Evolutionary conservation across 176 grass and related monocot species (phyloP), one percentile per base, ranked within the genome.

Genomic region (Hyparrhenia diplandra): DNA sequence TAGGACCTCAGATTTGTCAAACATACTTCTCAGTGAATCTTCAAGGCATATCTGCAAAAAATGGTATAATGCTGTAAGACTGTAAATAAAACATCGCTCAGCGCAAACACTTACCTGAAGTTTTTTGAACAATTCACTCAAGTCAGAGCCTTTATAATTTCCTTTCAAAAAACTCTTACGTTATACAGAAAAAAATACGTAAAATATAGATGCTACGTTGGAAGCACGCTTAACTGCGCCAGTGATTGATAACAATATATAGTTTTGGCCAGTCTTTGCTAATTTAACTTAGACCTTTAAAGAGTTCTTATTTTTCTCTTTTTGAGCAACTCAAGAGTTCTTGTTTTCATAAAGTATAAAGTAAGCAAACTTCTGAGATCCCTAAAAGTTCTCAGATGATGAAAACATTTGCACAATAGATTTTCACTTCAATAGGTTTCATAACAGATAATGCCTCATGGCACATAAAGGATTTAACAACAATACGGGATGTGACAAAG

Each of bases 1-100:
- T 76, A 81, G 71, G 71, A 42, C 69, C 42, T 30, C 76, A 69
- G 39, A 10, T 79, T 84, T 69, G 40, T 69, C 61, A 84, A 83
- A 35, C 63, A 76, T 63, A 7, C n/a, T 88, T 52, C 69, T 75
- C 32, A 27, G 30, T 34, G 29, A 68, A 80, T 75, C 40, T 67
- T 84, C 41, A 62, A 52, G 61, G 75, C 20, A 59, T 21, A 41
- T 84, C 36, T 36, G 39, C 39, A 39, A 42, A 82, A n/a, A 43
- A 74, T 80, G 30, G 23, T 80, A 54, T 75, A 47, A 54, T 63
- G 51, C 5, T 40, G 70, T 20, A 84, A 80, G 25, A 31, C 5
- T 68, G 51, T 10, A 84, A 75, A 20, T 12, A 68, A 60, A 79
- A 68, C 5, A 76, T 49, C 30, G 13, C 59, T 49, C 31, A 41